Conservation (phyloP, 495 filamentous ascomycete species). For the Penicillium goetzii region DNA sequence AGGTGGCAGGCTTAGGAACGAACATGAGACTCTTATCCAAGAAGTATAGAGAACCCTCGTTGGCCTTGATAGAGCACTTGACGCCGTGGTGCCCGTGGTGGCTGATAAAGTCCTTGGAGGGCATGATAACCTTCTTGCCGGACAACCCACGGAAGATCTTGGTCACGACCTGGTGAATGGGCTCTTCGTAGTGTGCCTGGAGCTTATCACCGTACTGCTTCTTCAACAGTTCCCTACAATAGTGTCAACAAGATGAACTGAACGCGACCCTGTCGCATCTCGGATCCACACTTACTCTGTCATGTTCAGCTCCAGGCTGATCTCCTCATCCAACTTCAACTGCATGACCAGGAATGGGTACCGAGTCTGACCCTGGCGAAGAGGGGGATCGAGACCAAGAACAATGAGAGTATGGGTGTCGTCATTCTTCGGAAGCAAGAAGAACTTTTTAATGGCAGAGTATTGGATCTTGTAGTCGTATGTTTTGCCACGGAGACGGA, state of each 20-base stretch:
- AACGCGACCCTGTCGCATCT: neutral
- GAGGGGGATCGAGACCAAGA: conserved; percentile 91
- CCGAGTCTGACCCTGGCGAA: conserved; percentile 95
- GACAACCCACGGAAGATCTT: conserved; percentile 92
- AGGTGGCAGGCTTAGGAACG: conserved; percentile 96
- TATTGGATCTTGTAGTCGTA: conserved; percentile 99
- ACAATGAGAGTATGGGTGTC: conserved; percentile 94
- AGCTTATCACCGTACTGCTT: conserved; percentile 90
- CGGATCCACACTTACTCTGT: conserved; percentile 68
- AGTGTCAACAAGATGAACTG: conserved; percentile 21
- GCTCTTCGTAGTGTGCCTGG: conserved; percentile 83
- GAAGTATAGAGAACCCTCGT: conserved; percentile 95
- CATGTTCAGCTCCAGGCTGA: conserved; percentile 95
- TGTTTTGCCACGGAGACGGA: conserved; percentile 96
- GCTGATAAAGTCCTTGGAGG: conserved; percentile 89
- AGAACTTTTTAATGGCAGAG: conserved; percentile 96
- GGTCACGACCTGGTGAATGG: conserved; percentile 86
- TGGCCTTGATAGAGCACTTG: conserved; percentile 99
- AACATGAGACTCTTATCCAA: conserved; percentile 99
- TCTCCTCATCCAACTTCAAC: conserved; percentile 96
- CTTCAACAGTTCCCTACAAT: conserved; percentile 62
- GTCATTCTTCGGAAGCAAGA: conserved; percentile 96
- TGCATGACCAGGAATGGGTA: conserved; percentile 99
- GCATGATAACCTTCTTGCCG: conserved; percentile 90
- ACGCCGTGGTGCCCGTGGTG: conserved; percentile 94